Conservation (phyloP, 1,284 basidiomycete genomes). For the Austroboletus rostrupii region DNA sequence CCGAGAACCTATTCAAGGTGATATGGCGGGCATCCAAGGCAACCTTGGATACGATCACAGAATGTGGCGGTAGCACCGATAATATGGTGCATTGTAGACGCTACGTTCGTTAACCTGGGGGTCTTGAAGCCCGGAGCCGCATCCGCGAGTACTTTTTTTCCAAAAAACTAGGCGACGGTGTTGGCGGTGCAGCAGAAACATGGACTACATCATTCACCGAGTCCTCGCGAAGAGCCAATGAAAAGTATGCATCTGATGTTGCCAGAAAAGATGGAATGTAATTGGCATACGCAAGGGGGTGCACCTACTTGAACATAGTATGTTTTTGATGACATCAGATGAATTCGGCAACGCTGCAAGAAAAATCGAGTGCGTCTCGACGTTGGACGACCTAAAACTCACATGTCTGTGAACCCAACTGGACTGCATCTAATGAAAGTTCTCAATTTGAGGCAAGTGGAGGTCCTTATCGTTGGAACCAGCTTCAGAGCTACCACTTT, state of each 20-base stretch:
- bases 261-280: not conserved
- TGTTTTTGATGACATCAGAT: not conserved
- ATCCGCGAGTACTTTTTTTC: constrained; percentile 7
- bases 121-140: constrained; percentile 2
- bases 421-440: not conserved
- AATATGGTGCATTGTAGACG: constrained; percentile 7
- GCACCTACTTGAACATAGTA: constrained; percentile 2
- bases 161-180: constrained; percentile 10
- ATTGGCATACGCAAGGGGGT: not conserved
- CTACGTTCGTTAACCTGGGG: constrained; percentile 3
- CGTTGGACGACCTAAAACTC: not conserved
- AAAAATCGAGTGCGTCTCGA: not conserved
- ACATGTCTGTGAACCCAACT: not conserved
- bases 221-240: not conserved
- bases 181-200: not conserved
- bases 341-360: constrained; percentile 1
- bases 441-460: no score
- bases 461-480: no score
- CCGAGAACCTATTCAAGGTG: constrained; percentile 1
- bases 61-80: constrained; percentile 10
- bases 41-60: constrained; percentile 1
- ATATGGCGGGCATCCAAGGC: constrained; percentile 5
- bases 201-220: not conserved
- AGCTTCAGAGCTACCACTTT: no score
- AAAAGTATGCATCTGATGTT: constrained; percentile 1